Percentiles rank a stretch among this genome's conserved stretches.
These are phyloP conservation scores for Syzygium malaccense DNA, from an alignment of 441 rosid species.

Conservation along the genomic window DNA sequence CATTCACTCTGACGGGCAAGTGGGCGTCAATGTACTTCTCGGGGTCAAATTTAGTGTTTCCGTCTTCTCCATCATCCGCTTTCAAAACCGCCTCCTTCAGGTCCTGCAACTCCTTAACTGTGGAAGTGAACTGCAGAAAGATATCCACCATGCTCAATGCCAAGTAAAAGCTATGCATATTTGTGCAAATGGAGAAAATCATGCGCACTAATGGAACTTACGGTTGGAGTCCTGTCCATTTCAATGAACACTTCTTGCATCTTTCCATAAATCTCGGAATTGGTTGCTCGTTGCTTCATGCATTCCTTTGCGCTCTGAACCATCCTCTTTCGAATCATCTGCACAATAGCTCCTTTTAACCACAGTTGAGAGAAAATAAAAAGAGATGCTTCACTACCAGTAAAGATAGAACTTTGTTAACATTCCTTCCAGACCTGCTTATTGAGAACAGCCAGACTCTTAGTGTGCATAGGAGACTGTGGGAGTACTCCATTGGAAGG, in stretches of 20 bases:
- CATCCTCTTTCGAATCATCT: not conserved
- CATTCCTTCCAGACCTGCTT: not conserved
- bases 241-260: not conserved
- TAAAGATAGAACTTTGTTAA: not conserved
- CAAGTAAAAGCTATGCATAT: not conserved
- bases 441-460: not conserved
- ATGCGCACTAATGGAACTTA: not conserved
- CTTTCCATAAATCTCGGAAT: not conserved
- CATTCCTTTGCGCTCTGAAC: not conserved
- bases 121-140: not conserved
- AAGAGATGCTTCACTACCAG: not conserved
- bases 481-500: conserved; percentile 1
- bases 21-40: not conserved
- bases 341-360: not conserved
- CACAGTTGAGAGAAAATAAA: not conserved
- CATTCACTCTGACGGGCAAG: not conserved
- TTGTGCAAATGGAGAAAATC: not conserved
- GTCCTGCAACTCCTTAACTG: not conserved
- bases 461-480: not conserved
- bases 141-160: not conserved
- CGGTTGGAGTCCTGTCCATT: not conserved
- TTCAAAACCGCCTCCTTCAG: not conserved
- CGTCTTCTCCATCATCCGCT: not conserved
- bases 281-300: not conserved
- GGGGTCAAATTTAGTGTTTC: not conserved